Conservation (phyloP, 148 eudicot species). For the Chenopodium album region DNA sequence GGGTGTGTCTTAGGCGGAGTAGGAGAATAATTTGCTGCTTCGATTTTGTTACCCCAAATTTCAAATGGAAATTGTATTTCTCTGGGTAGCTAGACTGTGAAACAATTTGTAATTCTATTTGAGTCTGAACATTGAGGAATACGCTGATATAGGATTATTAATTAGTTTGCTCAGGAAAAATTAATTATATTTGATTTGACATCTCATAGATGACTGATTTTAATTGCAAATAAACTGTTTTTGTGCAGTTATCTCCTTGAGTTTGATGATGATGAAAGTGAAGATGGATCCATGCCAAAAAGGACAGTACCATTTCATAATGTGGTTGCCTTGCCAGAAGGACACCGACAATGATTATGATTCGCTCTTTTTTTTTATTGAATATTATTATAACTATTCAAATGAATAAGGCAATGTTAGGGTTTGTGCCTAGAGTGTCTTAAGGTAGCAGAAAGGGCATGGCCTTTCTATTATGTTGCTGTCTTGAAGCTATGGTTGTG, state of each 20-base stretch:
- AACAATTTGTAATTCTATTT: background rate
- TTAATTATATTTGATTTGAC: background rate
- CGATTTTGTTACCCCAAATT: background rate
- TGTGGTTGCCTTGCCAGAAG: conserved; percentile 87
- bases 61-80: background rate
- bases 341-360: conserved; percentile 66
- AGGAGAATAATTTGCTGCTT: background rate
- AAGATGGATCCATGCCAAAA: conserved; percentile 93
- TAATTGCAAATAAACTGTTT: conserved; percentile 3
- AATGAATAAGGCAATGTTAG: background rate
- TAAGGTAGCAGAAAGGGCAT: background rate
- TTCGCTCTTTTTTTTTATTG: background rate
- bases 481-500: background rate
- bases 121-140: background rate
- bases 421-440: background rate
- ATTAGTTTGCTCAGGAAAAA: background rate
- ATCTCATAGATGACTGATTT: background rate
- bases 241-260: conserved; percentile 70
- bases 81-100: background rate
- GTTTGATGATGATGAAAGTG: conserved; percentile 91
- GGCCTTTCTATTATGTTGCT: background rate
- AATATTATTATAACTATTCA: background rate
- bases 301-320: conserved; percentile 75
- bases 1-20: background rate
- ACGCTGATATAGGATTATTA: background rate